phyloP scores from a whole-genome alignment of 768 basidiomycete genomes.

The Phlegmacium glaucopus region DNA sequence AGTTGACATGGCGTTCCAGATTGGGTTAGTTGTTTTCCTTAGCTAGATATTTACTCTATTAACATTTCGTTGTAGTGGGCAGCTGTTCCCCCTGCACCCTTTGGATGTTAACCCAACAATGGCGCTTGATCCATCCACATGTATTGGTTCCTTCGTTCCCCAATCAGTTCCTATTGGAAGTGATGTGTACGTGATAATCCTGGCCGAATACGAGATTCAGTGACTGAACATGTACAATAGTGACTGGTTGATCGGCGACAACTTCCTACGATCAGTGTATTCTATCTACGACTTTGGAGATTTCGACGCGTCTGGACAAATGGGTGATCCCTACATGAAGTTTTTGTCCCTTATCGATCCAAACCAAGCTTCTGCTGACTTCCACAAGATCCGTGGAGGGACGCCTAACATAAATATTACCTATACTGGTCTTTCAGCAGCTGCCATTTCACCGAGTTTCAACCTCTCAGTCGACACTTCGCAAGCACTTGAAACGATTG shows the following conservation, averaged over 20 bases:
- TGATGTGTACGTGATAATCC: constrained; percentile 56
- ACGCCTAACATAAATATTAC: constrained; percentile 64
- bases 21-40: constrained; percentile 48
- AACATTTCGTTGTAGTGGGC: constrained; percentile 43
- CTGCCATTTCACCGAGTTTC: constrained; percentile 41
- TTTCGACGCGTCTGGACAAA: constrained; percentile 56
- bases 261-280: constrained; percentile 79
- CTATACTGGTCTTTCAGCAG: constrained; percentile 50
- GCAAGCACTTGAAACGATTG: constrained; percentile 58
- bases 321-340: constrained; percentile 79
- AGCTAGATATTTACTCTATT: constrained; percentile 1
- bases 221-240: constrained; percentile 31
- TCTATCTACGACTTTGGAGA: constrained; percentile 85
- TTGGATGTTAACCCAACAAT: constrained; percentile 63
- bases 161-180: constrained; percentile 51
- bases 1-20: constrained; percentile 76
- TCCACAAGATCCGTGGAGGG: constrained; percentile 66
- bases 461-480: constrained; percentile 57
- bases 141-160: constrained; percentile 77
- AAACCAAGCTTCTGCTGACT: constrained; percentile 65
- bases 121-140: constrained; percentile 42
- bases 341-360: constrained; percentile 69
- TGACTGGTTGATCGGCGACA: constrained; percentile 83
- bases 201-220: background rate
- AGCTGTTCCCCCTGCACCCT: constrained; percentile 76